phyloP scores from a whole-genome alignment of 1,139 yeast species.

The Geotrichum siamense region DNA sequence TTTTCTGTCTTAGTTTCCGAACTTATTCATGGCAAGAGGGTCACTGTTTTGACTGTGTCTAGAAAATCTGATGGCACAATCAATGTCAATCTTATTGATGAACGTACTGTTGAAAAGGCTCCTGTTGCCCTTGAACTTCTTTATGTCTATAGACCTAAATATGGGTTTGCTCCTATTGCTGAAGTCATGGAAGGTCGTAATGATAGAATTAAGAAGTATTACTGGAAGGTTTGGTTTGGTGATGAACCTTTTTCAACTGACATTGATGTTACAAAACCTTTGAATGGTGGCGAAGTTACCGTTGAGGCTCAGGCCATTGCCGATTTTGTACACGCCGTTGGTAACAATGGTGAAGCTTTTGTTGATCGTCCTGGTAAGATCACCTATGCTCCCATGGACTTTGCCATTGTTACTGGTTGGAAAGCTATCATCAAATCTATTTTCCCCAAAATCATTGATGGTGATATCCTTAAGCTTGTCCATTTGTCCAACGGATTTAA shows the following conservation, averaged over 20 bases:
- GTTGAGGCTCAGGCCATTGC: slow-evolving; percentile 74
- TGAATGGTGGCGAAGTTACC: slow-evolving; percentile 60
- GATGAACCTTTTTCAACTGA: slow-evolving; percentile 47
- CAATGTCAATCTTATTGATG: slow-evolving; percentile 72
- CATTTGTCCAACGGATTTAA: slow-evolving; percentile 92
- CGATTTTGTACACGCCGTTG: slow-evolving; percentile 94
- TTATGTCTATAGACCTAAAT: slow-evolving; percentile 71
- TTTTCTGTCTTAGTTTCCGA: slow-evolving; percentile 62
- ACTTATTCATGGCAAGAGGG: slow-evolving; percentile 61
- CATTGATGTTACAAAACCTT: slow-evolving; percentile 54
- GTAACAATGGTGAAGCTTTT: slow-evolving; percentile 94
- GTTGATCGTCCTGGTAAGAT: slow-evolving; percentile 81
- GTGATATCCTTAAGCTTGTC: slow-evolving; percentile 88
- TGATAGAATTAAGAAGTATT: slow-evolving; percentile 85
- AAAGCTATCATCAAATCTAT: slow-evolving; percentile 93
- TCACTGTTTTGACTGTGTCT: slow-evolving; percentile 61
- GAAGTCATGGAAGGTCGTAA: slow-evolving; percentile 90
- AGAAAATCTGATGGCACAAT: slow-evolving; percentile 44
- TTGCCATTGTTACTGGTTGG: slow-evolving; percentile 98
- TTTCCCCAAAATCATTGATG: slow-evolving; percentile 94
- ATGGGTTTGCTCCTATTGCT: slow-evolving; percentile 90
- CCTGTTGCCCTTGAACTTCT: slow-evolving; percentile 72
- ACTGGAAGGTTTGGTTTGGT: slow-evolving; percentile 98
- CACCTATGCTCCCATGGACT: slow-evolving; percentile 96
- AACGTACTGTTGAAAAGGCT: slow-evolving; percentile 71